Conservation (phyloP, 495 filamentous ascomycete species). For the Clohesyomyces aquaticus region DNA sequence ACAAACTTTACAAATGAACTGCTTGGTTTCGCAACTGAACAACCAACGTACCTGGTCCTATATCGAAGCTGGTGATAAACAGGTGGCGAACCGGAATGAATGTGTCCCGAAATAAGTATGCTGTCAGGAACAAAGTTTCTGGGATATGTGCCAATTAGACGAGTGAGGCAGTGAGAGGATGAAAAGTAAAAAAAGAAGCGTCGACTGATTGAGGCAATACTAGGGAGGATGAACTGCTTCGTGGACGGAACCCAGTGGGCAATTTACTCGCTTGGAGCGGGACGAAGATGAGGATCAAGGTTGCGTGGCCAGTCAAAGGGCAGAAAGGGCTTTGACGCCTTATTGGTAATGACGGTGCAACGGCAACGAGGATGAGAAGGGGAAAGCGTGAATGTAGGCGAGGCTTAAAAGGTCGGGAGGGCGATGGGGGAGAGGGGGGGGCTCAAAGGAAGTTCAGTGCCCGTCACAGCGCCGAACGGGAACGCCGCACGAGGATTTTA, state of each 20-base stretch:
- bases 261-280: slow-evolving; percentile 39
- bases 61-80: slow-evolving; percentile 30
- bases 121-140: slow-evolving; percentile 13
- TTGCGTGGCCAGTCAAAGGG: slow-evolving; percentile 32
- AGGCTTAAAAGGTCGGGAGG: slow-evolving; percentile 17
- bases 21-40: not conserved
- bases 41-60: slow-evolving; percentile 39
- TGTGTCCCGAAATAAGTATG: slow-evolving; percentile 31
- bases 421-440: slow-evolving; percentile 28
- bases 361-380: slow-evolving; percentile 24
- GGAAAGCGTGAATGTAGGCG: slow-evolving; percentile 15
- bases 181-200: slow-evolving; percentile 38
- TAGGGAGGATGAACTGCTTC: slow-evolving; percentile 33
- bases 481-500: slow-evolving; percentile 28
- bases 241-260: slow-evolving; percentile 13
- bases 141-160: slow-evolving; percentile 36
- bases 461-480: slow-evolving; percentile 15
- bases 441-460: slow-evolving; percentile 12
- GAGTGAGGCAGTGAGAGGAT: slow-evolving; percentile 3
- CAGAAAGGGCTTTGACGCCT: slow-evolving; percentile 24
- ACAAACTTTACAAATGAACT: slow-evolving; percentile 1
- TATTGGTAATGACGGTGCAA: slow-evolving; percentile 28
- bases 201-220: slow-evolving; percentile 19
- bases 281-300: slow-evolving; percentile 32
- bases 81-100: slow-evolving; percentile 37